Conservation (phyloP, 2,329 filamentous ascomycete species). For the Venturia nashicola region DNA sequence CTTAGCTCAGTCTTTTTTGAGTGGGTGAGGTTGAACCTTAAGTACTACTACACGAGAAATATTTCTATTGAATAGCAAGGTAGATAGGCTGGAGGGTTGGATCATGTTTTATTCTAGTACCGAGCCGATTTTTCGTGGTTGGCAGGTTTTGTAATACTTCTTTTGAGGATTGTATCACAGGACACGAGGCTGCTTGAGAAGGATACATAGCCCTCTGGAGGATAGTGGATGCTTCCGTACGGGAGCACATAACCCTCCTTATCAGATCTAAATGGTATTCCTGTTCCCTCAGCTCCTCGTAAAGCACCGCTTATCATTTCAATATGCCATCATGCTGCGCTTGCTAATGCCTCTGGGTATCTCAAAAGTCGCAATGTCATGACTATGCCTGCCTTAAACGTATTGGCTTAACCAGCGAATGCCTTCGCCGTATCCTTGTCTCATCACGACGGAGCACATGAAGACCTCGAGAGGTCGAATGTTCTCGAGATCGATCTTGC, state of each 20-base stretch:
- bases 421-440: conserved; percentile 25
- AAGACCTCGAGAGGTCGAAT: conserved; percentile 95
- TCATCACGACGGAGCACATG: conserved; percentile 13
- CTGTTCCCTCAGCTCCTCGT: neutral
- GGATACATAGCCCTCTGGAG: neutral
- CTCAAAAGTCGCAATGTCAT: neutral
- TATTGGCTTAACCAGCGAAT: conserved; percentile 31
- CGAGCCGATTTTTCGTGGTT: too few relatives aligned
- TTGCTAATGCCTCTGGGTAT: neutral
- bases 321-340: neutral
- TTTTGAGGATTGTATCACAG: too few relatives aligned
- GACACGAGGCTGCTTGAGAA: too few relatives aligned
- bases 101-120: too few relatives aligned
- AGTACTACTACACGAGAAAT: too few relatives aligned
- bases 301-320: neutral
- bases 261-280: neutral
- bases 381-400: conserved; percentile 16
- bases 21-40: too few relatives aligned
- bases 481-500: conserved; percentile 81
- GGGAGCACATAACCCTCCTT: neutral
- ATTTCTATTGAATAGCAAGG: too few relatives aligned
- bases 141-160: too few relatives aligned
- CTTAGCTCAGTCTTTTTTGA: too few relatives aligned
- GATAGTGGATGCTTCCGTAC: neutral
- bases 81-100: too few relatives aligned